Percentiles rank a stretch among this genome's conserved stretches.
Evolutionary conservation across 2,329 filamentous ascomycete species (phyloP).

Genomic region (Botrytis cinerea): DNA sequence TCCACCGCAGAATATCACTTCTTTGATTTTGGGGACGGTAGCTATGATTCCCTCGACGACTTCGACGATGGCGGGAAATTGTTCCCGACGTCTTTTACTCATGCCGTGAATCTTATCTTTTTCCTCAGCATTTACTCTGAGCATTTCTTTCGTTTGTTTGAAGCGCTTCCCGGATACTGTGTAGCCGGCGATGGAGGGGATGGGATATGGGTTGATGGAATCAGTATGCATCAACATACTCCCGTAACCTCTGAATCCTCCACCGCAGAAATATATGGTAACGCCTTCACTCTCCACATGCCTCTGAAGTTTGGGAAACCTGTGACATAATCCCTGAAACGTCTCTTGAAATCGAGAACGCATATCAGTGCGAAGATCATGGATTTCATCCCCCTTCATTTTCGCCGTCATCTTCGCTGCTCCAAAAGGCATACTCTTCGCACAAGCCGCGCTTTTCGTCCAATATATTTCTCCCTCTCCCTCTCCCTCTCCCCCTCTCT

Average conservation of each 20-base stretch:
- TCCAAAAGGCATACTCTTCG: conserved; percentile 61
- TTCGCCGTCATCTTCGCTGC: conserved; percentile 57
- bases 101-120: conserved; percentile 70
- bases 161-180: conserved; percentile 64
- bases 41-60: conserved; percentile 74
- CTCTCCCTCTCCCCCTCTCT: conserved; percentile 29
- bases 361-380: conserved; percentile 42
- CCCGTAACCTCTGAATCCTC: conserved; percentile 88
- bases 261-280: conserved; percentile 82
- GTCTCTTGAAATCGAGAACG: conserved; percentile 58
- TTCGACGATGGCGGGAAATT: conserved; percentile 81
- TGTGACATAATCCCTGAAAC: conserved; percentile 53
- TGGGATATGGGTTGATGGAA: conserved; percentile 73
- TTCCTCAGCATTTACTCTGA: conserved; percentile 51
- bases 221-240: conserved; percentile 84
- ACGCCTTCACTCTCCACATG: conserved; percentile 48
- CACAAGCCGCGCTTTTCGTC: conserved; percentile 54
- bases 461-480: conserved; percentile 48
- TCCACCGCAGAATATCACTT: conserved; percentile 82
- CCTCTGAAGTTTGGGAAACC: conserved; percentile 46
- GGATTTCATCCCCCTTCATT: conserved; percentile 42
- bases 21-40: conserved; percentile 68
- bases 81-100: conserved; percentile 73
- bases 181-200: conserved; percentile 81
- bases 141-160: conserved; percentile 53